Evolutionary conservation across 768 basidiomycete species (phyloP).

Genomic region (Amanita subjunquillea): DNA sequence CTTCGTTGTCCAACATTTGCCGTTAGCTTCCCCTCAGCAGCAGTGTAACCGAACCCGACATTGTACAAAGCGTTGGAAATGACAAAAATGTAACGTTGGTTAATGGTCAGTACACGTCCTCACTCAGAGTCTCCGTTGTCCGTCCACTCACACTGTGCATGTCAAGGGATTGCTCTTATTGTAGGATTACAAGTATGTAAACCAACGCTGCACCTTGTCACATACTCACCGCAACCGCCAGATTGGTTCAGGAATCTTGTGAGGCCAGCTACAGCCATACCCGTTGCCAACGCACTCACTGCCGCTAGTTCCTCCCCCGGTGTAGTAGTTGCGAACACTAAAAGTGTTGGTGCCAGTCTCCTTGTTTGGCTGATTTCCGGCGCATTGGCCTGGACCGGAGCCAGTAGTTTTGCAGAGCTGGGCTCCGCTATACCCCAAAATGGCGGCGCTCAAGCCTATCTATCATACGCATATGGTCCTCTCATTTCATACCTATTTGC

Average conservation of each 20-base stretch:
- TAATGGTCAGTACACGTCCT: constrained; percentile 40
- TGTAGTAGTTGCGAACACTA: constrained; percentile 78
- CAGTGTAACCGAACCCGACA: constrained; percentile 65
- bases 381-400: constrained; percentile 88
- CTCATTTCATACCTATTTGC: constrained; percentile 85
- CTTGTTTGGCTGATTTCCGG: constrained; percentile 79
- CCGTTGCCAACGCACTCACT: neutral
- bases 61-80: constrained; percentile 29
- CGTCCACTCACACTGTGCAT: neutral
- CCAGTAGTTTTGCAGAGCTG: constrained; percentile 87
- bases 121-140: neutral
- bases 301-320: constrained; percentile 76
- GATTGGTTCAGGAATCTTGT: constrained; percentile 96
- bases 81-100: constrained; percentile 72
- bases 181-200: constrained; percentile 64
- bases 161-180: constrained; percentile 72
- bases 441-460: constrained; percentile 69
- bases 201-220: neutral
- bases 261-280: constrained; percentile 14
- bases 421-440: constrained; percentile 81
- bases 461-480: constrained; percentile 83
- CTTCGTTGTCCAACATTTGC: neutral
- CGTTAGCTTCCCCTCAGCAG: constrained; percentile 55
- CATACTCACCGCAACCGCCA: constrained; percentile 14
- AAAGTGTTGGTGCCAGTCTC: constrained; percentile 86